Percentiles rank a stretch among this genome's conserved stretches.
Conservation (phyloP, 306 rosid genomes). For the Quercus bicolor region DNA sequence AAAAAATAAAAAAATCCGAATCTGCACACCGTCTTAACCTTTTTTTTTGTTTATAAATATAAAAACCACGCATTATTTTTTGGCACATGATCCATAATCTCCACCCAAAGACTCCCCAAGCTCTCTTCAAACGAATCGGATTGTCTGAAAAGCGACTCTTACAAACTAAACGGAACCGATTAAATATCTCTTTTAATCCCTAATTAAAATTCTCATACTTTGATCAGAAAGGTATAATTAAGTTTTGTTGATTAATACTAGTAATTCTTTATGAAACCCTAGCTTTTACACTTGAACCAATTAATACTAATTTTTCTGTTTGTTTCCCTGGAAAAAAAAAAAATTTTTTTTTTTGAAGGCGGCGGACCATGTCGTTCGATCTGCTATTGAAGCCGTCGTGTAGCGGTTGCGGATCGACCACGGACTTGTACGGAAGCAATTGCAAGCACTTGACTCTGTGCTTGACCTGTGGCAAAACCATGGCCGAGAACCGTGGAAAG, state of each 20-base stretch:
- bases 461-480: constrained; percentile 74
- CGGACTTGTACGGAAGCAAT: constrained; percentile 89
- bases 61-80: no score
- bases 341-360: background rate
- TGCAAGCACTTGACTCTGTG: constrained; percentile 95
- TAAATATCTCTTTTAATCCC: background rate
- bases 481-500: constrained; percentile 68
- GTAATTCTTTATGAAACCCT: background rate
- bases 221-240: background rate
- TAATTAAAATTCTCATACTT: background rate
- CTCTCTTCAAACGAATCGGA: background rate
- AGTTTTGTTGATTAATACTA: background rate
- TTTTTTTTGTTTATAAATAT: no score
- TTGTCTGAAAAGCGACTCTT: background rate
- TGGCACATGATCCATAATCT: background rate
- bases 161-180: background rate
- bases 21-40: no score
- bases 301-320: background rate
- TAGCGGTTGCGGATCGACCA: constrained; percentile 71
- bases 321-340: background rate
- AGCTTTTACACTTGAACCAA: no score
- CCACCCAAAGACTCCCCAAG: background rate
- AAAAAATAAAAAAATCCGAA: no score
- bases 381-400: constrained; percentile 59
- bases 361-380: constrained; percentile 48